A percentile compares a stretch with the other conserved stretches of the same genome.
These are phyloP conservation scores for Volvox reticuliferus DNA, from an alignment of 139 green algal species.

Conservation along the genomic window DNA sequence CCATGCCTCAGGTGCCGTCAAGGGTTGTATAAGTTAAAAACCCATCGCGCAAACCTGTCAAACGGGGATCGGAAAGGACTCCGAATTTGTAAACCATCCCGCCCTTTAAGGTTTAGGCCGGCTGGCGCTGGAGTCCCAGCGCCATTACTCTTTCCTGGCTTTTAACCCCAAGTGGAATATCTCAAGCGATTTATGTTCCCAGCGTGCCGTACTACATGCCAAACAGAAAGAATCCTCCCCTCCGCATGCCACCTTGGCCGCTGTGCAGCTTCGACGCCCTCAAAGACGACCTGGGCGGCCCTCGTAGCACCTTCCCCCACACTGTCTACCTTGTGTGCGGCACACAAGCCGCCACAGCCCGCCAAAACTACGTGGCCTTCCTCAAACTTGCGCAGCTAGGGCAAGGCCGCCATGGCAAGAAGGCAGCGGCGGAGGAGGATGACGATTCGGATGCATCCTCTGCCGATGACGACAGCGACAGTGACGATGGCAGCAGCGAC, in stretches of 20 bases:
- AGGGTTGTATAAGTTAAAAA: too few species aligned
- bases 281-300: slow-evolving; percentile 83
- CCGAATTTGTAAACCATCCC: too few species aligned
- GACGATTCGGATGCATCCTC: slow-evolving; percentile 49
- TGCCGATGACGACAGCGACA: slow-evolving; percentile 36
- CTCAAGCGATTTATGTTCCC: too few species aligned
- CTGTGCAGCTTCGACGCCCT: slow-evolving; percentile 90
- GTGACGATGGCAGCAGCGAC: slow-evolving; percentile 11
- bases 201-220: too few species aligned
- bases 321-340: slow-evolving; percentile 87
- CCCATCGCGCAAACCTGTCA: too few species aligned
- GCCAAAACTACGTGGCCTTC: slow-evolving; percentile 86
- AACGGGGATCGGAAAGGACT: too few species aligned
- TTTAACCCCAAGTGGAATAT: too few species aligned
- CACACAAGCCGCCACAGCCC: slow-evolving; percentile 75
- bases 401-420: slow-evolving; percentile 77
- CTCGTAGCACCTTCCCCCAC: slow-evolving; percentile 91
- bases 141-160: too few species aligned
- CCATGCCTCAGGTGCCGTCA: slow-evolving; percentile 86
- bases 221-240: background rate
- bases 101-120: too few species aligned
- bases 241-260: background rate
- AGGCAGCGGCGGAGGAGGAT: slow-evolving; percentile 49
- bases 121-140: too few species aligned
- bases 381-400: slow-evolving; percentile 79